These are phyloP conservation scores for Xanthoconium separans DNA, from an alignment of 1,284 basidiomycete genomes.

Conservation along the genomic window DNA sequence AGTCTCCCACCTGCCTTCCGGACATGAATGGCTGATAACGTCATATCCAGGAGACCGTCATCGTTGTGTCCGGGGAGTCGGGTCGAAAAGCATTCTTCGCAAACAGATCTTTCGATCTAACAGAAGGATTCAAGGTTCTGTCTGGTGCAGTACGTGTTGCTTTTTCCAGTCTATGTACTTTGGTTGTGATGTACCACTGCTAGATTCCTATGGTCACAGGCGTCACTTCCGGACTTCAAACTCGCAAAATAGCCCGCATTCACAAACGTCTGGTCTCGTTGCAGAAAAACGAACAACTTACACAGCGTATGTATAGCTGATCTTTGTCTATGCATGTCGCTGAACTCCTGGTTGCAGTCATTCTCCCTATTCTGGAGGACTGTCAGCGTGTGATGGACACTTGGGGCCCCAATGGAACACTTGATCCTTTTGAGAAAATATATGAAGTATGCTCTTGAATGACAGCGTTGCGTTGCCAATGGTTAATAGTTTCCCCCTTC, in stretches of 20 bases:
- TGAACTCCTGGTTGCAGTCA: slow-evolving; percentile 43
- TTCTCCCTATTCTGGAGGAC: slow-evolving; percentile 62
- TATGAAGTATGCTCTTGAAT: slow-evolving; percentile 52
- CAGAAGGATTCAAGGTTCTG: slow-evolving; percentile 72
- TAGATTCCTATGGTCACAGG: slow-evolving; percentile 73
- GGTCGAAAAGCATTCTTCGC: slow-evolving; percentile 68
- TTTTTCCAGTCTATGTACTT: slow-evolving; percentile 5
- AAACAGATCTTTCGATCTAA: slow-evolving; percentile 66
- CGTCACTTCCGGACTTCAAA: slow-evolving; percentile 66
- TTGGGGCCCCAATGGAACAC: slow-evolving; percentile 59
- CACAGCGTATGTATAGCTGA: slow-evolving; percentile 46
- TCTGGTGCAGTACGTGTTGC: slow-evolving; percentile 62
- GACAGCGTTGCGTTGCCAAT: not conserved
- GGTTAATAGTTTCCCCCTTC: not conserved
- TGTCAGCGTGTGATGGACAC: slow-evolving; percentile 53
- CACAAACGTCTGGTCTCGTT: slow-evolving; percentile 64
- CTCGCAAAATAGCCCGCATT: slow-evolving; percentile 57
- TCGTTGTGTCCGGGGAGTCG: slow-evolving; percentile 69
- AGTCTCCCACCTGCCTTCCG: slow-evolving; percentile 11
- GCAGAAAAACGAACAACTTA: slow-evolving; percentile 59
- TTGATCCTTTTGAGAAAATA: slow-evolving; percentile 69
- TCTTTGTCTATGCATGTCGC: slow-evolving; percentile 3
- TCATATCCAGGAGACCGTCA: slow-evolving; percentile 54
- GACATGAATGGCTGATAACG: slow-evolving; percentile 16
- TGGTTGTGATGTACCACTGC: slow-evolving; percentile 6